Conservation (phyloP, 2,329 filamentous ascomycete genomes). For the Tothia fuscella region DNA sequence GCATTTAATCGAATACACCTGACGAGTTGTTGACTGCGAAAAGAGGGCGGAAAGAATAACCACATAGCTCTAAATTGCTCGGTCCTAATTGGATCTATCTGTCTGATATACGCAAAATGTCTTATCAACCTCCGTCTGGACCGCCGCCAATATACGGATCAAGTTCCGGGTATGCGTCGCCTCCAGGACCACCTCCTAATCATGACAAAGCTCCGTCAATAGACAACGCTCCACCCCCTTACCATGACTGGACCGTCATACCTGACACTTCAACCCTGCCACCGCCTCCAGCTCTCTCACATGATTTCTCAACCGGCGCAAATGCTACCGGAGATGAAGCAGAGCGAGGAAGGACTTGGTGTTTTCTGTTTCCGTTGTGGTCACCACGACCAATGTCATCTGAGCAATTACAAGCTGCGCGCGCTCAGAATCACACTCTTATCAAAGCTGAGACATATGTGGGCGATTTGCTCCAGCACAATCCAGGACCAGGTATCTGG, state of each 20-base stretch:
- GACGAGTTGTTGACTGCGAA: no score
- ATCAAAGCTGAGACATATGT: slow-evolving; percentile 21
- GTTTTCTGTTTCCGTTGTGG: slow-evolving; percentile 45
- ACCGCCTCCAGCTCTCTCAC: slow-evolving; percentile 56
- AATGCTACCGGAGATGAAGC: slow-evolving; percentile 57
- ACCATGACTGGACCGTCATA: slow-evolving; percentile 62
- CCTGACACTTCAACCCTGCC: slow-evolving; percentile 63
- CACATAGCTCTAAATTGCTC: no score
- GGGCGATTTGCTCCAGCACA: slow-evolving; percentile 33
- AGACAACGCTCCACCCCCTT: slow-evolving; percentile 38
- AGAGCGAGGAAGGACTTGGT: slow-evolving; percentile 55
- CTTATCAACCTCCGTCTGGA: slow-evolving; percentile 6
- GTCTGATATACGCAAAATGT: no score
- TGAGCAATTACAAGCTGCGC: slow-evolving; percentile 36
- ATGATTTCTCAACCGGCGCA: slow-evolving; percentile 52
- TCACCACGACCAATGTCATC: slow-evolving; percentile 39
- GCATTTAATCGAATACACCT: no score
- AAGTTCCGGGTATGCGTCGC: slow-evolving; percentile 12
- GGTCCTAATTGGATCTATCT: no score
- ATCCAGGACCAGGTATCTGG: slow-evolving; percentile 27
- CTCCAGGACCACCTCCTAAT: slow-evolving; percentile 20
- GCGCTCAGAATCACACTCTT: slow-evolving; percentile 37
- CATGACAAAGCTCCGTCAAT: slow-evolving; percentile 13
- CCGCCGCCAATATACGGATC: slow-evolving; percentile 18
- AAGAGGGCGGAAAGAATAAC: no score